Conservation (phyloP, 208 protist species). For the Acanthamoeba culbertsoni region DNA sequence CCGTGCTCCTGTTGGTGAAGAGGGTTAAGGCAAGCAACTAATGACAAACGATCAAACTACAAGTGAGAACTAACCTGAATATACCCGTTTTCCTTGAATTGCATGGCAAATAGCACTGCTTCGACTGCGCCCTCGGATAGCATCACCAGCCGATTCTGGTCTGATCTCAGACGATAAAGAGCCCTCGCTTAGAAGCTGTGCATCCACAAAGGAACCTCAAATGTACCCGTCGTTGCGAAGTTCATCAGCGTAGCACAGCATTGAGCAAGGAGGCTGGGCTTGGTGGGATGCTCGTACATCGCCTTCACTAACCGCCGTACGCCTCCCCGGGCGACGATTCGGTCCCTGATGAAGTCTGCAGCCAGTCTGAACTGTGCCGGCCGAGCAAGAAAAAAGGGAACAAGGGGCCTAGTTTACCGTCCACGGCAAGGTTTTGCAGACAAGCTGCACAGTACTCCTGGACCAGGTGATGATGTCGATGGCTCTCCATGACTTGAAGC, state of each 20-base stretch:
- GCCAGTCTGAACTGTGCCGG: too few species aligned
- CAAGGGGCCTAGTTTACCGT: too few species aligned
- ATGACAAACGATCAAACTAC: neutral
- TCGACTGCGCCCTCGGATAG: neutral
- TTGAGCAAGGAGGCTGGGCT: neutral
- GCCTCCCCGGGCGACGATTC: neutral
- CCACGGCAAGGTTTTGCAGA: neutral
- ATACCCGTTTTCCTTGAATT: neutral
- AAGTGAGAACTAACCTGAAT: neutral
- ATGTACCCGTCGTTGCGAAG: neutral
- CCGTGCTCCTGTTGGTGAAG: neutral
- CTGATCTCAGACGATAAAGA: neutral
- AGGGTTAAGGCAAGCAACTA: neutral
- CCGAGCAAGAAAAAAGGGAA: neutral
- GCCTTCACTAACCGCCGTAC: neutral
- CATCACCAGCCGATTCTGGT: neutral
- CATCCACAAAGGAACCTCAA: neutral
- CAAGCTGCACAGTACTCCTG: constrained; percentile 19
- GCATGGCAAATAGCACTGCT: neutral
- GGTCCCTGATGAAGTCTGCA: neutral
- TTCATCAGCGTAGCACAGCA: constrained; percentile 26
- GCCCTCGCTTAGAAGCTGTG: neutral
- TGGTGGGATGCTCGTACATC: neutral
- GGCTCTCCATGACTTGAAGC: neutral
- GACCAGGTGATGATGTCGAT: neutral